Evolutionary conservation across 83 land plant species (phyloP).

Genomic region (Thuja plicata): DNA sequence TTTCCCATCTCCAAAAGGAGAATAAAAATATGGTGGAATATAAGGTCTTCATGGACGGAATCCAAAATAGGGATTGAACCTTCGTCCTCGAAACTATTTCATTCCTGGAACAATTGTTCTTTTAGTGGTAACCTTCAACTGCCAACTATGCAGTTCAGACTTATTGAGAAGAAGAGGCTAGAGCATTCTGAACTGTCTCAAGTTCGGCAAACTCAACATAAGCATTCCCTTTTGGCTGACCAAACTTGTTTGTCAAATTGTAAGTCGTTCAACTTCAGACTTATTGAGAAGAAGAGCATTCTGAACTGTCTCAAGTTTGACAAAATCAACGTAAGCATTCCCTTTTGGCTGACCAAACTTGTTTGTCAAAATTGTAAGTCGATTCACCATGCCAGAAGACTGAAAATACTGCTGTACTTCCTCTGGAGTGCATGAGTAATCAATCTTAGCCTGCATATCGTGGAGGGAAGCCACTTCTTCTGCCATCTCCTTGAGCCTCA

Average conservation of each 20-base stretch:
- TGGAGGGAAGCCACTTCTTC: conserved; percentile 85
- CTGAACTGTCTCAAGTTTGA: conserved; percentile 82
- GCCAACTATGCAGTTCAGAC: conserved; percentile 89
- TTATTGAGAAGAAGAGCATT: conserved; percentile 83
- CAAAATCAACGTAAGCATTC: conserved; percentile 83
- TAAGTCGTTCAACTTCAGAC: conserved; percentile 79
- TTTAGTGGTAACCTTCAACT: conserved; percentile 78
- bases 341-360: conserved; percentile 93
- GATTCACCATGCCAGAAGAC: conserved; percentile 92
- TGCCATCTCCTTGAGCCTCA: conserved; percentile 89
- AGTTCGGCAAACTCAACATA: conserved; percentile 88
- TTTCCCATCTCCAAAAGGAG: conserved; percentile 89
- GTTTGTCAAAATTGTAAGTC: conserved; percentile 90
- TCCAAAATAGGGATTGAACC: conserved; percentile 68
- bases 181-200: conserved; percentile 90
- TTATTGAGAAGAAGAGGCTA: conserved; percentile 76
- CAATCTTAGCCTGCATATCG: conserved; percentile 98
- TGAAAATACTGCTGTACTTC: conserved; percentile 98
- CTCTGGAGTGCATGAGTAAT: conserved; percentile 94
- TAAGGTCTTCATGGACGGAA: conserved; percentile 60
- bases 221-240: conserved; percentile 84
- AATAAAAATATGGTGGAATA: conserved; percentile 65
- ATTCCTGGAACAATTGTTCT: conserved; percentile 91
- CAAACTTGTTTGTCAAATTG: conserved; percentile 91
- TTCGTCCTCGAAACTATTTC: conserved; percentile 76